Evolutionary conservation across 129 eudicot species (phyloP), one percentile per base, ranked within the genome.

Genomic region (Deinandra increscens): DNA sequence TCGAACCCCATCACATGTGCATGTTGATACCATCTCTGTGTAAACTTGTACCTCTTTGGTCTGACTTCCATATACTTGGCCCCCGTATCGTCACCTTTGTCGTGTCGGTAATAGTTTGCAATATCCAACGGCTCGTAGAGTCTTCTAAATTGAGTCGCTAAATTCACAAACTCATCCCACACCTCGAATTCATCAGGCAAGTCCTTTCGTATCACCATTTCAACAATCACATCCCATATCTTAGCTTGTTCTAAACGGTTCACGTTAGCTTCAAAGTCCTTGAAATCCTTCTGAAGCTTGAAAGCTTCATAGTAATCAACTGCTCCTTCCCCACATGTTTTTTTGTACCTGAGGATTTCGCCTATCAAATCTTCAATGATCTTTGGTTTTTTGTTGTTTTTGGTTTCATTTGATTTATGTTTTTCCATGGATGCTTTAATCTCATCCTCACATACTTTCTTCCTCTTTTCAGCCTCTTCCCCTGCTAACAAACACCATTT

Each of bases 161-260:
- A 45, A 33, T 66, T 73, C 31, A 81, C 80, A 91, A 90, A 84
- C 36, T 88, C 85, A 50, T 74, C 36, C 33, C 75, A 45, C 10
- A 80, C 81, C 76, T 88, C 98, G 53, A 92, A 92, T 72, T 82
- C 95, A 61, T 92, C 96, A 9, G 98, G 95, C 11, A 92, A 88
- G 54, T 88, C 95, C 11, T 80, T 41, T 17, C 95, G 76, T 72
- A 81, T 78, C 64, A 92, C 54, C 91, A 88, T 86, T 51, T 92
- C 98, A 2, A 86, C 48, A 11, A 86, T 55, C 68, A 84, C 90
- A 29, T 92, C 96, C 86, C 87, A 88, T 67, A 86, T 84, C 9
- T 87, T 88, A 6, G 96, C 85, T 43, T 84, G 75, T 72, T 92
- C 98, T 2, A 82, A 68, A 73, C 98, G 74, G 29, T 64, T 70